Evolutionary conservation across 495 filamentous ascomycete genomes (phyloP).

Genomic region (Lasiosphaeria ovina): DNA sequence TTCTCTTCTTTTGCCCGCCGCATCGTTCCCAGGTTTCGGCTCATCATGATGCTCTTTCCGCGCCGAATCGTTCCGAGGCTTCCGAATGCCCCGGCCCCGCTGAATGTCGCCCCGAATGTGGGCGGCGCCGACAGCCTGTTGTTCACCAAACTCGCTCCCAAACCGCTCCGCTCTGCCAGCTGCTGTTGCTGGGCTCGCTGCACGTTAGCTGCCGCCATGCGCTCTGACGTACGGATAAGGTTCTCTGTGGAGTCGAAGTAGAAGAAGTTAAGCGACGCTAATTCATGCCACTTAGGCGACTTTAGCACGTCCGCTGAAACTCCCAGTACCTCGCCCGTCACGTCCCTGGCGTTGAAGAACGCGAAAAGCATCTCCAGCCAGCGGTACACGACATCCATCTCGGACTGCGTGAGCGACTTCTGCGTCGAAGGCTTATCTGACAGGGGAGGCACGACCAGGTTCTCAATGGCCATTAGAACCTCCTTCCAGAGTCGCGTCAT

Average conservation of each 20-base stretch:
- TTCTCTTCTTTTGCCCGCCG: constrained; percentile 93
- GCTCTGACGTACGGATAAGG: constrained; percentile 86
- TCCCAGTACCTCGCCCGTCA: constrained; percentile 81
- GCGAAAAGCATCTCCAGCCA: constrained; percentile 91
- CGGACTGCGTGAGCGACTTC: constrained; percentile 79
- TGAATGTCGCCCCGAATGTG: constrained; percentile 42
- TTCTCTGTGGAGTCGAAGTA: constrained; percentile 93
- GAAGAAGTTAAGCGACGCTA: constrained; percentile 95
- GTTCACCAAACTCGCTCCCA: constrained; percentile 32
- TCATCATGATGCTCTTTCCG: constrained; percentile 93
- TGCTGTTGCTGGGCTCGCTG: constrained; percentile 67
- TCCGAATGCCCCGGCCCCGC: constrained; percentile 53
- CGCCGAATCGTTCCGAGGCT: constrained; percentile 72
- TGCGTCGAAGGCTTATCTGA: constrained; percentile 94
- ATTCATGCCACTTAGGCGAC: constrained; percentile 96
- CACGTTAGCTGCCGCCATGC: constrained; percentile 89
- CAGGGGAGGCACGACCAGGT: constrained; percentile 85
- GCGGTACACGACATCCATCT: constrained; percentile 91
- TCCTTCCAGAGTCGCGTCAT: constrained; percentile 99
- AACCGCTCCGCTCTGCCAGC: constrained; percentile 22
- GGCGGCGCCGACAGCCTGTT: constrained; percentile 75
- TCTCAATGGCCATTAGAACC: constrained; percentile 86
- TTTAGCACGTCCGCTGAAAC: constrained; percentile 89
- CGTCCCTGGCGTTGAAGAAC: constrained; percentile 93
- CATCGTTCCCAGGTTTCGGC: constrained; percentile 94